Conservation (phyloP, 1,284 basidiomycete genomes). For the Puccinia polysora region DNA sequence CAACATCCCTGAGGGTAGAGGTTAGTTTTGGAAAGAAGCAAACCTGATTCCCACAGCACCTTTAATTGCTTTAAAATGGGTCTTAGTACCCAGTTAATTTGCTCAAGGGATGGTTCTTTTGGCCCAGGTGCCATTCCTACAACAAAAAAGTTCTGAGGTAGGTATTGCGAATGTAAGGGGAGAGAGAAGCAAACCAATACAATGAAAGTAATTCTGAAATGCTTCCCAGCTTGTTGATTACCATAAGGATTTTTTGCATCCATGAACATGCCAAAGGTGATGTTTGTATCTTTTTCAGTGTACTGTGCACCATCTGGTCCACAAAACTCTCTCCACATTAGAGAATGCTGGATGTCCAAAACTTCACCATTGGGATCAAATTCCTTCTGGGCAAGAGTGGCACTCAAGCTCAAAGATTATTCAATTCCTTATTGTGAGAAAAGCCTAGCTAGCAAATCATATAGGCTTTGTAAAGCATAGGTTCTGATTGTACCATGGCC, state of each 20-base stretch:
- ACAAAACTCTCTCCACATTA: neutral
- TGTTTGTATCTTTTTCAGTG: neutral
- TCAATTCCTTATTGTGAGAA: neutral
- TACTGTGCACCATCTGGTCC: neutral
- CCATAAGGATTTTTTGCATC: conserved; percentile 30
- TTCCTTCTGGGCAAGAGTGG: neutral
- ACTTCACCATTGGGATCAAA: neutral
- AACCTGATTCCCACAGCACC: neutral
- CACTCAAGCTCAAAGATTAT: neutral
- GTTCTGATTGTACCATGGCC: neutral
- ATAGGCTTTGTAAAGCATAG: conserved; percentile 18
- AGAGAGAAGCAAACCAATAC: conserved; percentile 6
- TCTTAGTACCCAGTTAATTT: conserved; percentile 1
- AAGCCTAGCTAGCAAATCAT: conserved; percentile 2
- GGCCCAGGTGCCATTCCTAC: conserved; percentile 11
- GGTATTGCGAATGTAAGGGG: neutral
- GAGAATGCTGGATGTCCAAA: conserved; percentile 9
- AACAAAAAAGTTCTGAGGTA: conserved; percentile 7
- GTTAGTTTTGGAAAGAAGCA: too few relatives aligned
- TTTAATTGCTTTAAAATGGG: conserved; percentile 1
- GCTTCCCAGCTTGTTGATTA: neutral
- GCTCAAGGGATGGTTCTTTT: conserved; percentile 4
- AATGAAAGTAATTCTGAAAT: conserved; percentile 13
- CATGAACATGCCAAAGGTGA: conserved; percentile 11
- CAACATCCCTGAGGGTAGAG: too few relatives aligned